Evolutionary conservation across 257 asterid species (phyloP).

Genomic region (Solanum verrucosum): DNA sequence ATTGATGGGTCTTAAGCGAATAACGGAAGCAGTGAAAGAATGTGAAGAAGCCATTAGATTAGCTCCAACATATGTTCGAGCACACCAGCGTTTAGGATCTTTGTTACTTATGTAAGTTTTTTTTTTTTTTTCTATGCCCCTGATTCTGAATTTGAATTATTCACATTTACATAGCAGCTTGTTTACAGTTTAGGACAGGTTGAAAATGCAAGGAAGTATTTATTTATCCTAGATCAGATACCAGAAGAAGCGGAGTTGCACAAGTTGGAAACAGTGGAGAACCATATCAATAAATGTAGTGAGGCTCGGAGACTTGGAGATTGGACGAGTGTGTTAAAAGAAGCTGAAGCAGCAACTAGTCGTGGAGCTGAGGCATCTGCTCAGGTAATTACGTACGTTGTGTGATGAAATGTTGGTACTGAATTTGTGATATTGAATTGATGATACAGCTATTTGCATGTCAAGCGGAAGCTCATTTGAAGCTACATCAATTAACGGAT

Average conservation of each 20-base stretch:
- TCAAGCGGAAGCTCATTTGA: slow-evolving; percentile 64
- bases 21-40: slow-evolving; percentile 47
- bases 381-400: slow-evolving; percentile 37
- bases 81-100: slow-evolving; percentile 68
- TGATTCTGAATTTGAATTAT: too few relatives aligned
- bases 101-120: slow-evolving; percentile 37
- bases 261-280: too few relatives aligned
- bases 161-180: too few relatives aligned
- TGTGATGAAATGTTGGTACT: neutral
- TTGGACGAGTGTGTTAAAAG: slow-evolving; percentile 52
- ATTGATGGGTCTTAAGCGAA: slow-evolving; percentile 37
- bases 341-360: slow-evolving; percentile 57
- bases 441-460: slow-evolving; percentile 48
- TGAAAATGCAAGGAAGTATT: too few relatives aligned
- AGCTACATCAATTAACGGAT: slow-evolving; percentile 48
- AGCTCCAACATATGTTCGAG: slow-evolving; percentile 54
- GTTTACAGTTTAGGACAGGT: too few relatives aligned
- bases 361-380: slow-evolving; percentile 71
- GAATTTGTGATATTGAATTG: neutral
- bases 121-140: too few relatives aligned
- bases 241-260: too few relatives aligned
- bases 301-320: slow-evolving; percentile 10
- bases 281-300: too few relatives aligned
- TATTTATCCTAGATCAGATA: too few relatives aligned
- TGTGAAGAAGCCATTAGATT: slow-evolving; percentile 64